These are phyloP conservation scores for Fibroporia radiculosa DNA, from an alignment of 768 basidiomycete genomes.

Conservation along the genomic window DNA sequence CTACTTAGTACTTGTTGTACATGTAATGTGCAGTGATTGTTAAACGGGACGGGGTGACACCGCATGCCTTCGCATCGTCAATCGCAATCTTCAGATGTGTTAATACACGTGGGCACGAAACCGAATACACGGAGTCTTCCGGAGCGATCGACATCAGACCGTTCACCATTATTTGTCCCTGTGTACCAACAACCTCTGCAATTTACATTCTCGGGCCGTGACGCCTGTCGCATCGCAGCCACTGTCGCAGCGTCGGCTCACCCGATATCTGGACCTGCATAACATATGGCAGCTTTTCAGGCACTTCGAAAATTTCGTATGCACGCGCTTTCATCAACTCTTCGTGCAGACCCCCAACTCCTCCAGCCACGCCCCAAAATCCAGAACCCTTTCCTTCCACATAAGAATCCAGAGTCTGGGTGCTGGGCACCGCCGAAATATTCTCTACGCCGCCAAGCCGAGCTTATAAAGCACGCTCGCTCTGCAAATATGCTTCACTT, in stretches of 20 bases:
- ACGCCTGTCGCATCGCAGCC: background rate
- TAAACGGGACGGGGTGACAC: no score
- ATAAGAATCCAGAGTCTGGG: conserved; percentile 47
- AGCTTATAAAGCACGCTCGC: conserved; percentile 67
- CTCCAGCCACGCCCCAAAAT: conserved; percentile 14
- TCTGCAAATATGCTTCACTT: conserved; percentile 43
- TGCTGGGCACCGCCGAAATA: conserved; percentile 65
- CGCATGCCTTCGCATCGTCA: no score
- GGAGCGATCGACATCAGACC: no score
- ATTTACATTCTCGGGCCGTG: background rate
- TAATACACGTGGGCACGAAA: no score
- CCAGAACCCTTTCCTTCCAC: conserved; percentile 65
- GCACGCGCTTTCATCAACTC: conserved; percentile 33
- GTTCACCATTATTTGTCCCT: background rate
- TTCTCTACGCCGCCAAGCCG: conserved; percentile 71
- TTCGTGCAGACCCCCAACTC: conserved; percentile 11
- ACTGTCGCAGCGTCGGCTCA: background rate
- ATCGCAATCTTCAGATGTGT: no score
- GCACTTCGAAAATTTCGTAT: conserved; percentile 40
- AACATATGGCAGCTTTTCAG: conserved; percentile 19
- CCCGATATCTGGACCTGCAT: no score
- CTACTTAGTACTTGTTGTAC: no score
- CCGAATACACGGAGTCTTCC: no score
- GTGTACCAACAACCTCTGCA: background rate
- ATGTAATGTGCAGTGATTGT: no score